phyloP scores from a whole-genome alignment of 164 flowering plant genomes.

The Cinnamomum micranthum region DNA sequence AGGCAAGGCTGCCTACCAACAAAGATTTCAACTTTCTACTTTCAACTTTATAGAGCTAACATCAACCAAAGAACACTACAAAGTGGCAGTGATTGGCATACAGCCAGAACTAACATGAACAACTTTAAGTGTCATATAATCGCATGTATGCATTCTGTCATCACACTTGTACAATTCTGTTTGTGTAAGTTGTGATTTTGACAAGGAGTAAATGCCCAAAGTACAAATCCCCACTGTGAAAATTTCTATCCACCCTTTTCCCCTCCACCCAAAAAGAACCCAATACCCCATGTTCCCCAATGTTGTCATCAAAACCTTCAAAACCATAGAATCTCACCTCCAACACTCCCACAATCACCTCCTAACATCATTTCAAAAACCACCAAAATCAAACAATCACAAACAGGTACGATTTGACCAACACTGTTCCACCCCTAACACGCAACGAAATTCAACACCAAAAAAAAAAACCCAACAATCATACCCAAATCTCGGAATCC shows the following conservation, averaged over 20 bases:
- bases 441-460: not conserved
- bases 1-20: not conserved
- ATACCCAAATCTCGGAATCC: not conserved
- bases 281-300: no score
- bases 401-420: not conserved
- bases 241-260: no score
- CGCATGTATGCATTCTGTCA: not conserved
- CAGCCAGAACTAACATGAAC: not conserved
- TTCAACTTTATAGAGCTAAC: no score
- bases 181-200: no score
- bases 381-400: not conserved
- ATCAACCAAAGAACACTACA: not conserved
- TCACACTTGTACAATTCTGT: not conserved
- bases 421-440: not conserved
- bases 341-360: no score
- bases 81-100: not conserved
- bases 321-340: no score
- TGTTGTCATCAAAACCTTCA: no score
- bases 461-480: not conserved
- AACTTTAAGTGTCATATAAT: not conserved
- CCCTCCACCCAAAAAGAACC: no score
- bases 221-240: no score
- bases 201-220: no score
- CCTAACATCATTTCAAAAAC: not conserved
- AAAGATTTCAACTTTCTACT: not conserved